Base-by-base conservation (phyloP, 306 rosid genomes). In the Vigna reflexopilosa region DNA sequence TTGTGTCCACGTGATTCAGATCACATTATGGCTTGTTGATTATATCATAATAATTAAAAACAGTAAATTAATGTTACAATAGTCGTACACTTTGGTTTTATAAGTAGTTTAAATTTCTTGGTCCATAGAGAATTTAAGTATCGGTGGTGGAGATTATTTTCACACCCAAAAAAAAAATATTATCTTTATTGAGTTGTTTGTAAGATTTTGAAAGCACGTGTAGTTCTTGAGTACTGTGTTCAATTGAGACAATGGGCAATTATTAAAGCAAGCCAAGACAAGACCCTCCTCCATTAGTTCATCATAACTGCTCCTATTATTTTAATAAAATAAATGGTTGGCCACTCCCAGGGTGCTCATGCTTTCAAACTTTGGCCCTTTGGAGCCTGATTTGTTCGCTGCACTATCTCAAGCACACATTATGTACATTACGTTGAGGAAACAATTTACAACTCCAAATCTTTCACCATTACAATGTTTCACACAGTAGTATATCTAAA, bases 151-250 rank as follows among this genome's bases (percentile, higher is more conserved):
- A 45, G 70, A 65, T 66, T 44, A 66, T 77, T 56, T 65, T 63
- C 30, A n/a, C 56, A 6, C 6, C 4, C 4, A 3, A 30, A 30
- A 20, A 30, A 45, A 73, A 67, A 6, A 69, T 55, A 72, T 72
- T 73, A 80, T 80, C 69, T 66, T 36, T 28, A 30, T 36, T 73
- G 70, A 73, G 30, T 80, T 44, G 80, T 45, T 65, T 44, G 80
- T 45, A 67, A 44, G 38, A 38, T 28, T 79, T 75, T 72, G 67
- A 72, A 30, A 49, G 55, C 9, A 14, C 11, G 79, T 30, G 54
- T 73, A 55, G 58, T 54, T 73, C 45, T 65, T 67, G 32, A 73
- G 34, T 50, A 61, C 17, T 68, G 36, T 80, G 63, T 74, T 80
- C 63, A 67, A 67, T 67, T 15, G 52, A 44, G 62, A 73, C 62